Evolutionary conservation across 2,329 filamentous ascomycete species (phyloP), one percentile per base, ranked within the genome.

Genomic region (Aureobasidium zeae): DNA sequence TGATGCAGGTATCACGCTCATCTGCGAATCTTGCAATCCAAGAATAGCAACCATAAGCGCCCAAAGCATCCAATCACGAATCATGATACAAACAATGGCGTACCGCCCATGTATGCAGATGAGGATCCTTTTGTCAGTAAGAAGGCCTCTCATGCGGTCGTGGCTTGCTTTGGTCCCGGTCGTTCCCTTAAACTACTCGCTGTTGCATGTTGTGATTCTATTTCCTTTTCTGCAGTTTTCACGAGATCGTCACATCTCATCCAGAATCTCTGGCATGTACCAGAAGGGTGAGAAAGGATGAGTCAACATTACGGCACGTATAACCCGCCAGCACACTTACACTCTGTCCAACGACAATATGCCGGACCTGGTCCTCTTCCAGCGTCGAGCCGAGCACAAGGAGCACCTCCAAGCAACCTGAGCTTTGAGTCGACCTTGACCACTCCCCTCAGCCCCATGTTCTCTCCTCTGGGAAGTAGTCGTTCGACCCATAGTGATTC

Each of bases 351-450:
- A 46, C 53, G 53, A 30, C 51, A 48, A 19, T 46, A 48, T 39
- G 49, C 61, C 50, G 60, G 64, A 53, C 65, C 63, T 55, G 63
- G 60, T 13, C 57, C 67, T 47, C 64, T 61, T 22, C 65, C 65
- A 35, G 55, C 58, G 50, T 57, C 66, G 47, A 57, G 58, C 47
- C 59, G 61, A 45, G 45, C 47, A 31, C 47, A 46, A 19, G 35
- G 44, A 37, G 26, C 35, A 13, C 30, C 29, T 26, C 49, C 28
- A 32, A 32, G 53, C 41, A 49, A 32, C 13, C 28, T 44, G 21
- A 39, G 38, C 37, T 45, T 48, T 33, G 48, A 44, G 29, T 45
- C 51, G 19, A 45, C 45, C 29, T 35, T 52, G 25, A 50, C 52
- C 39, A 50, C 51, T 25, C 52, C 55, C 16, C 55, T 57, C 51